Conservation (phyloP, 2,329 filamentous ascomycete species). For the Neoarthrinium moseri region DNA sequence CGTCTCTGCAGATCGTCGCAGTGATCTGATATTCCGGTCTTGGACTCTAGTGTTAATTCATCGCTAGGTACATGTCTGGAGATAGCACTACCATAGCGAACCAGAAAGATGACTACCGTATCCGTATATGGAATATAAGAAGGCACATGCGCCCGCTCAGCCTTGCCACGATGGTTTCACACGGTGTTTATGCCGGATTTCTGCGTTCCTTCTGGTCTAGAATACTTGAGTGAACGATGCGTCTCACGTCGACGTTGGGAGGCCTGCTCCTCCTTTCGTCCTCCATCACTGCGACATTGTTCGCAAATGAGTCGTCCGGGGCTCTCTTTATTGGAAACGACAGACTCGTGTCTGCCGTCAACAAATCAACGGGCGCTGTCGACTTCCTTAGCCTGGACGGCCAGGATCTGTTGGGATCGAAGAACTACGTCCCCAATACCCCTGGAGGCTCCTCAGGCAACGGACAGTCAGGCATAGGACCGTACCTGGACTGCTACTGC, state of each 20-base stretch:
- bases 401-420: conserved; percentile 43
- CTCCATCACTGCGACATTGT: conserved; percentile 13
- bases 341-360: conserved; percentile 33
- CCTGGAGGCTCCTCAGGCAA: conserved; percentile 31
- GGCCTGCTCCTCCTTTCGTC: not conserved
- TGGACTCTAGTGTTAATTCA: not conserved
- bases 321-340: conserved; percentile 35
- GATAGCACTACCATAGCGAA: no score
- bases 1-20: not conserved
- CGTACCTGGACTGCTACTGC: conserved; percentile 65
- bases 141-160: no score
- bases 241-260: not conserved
- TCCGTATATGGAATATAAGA: no score
- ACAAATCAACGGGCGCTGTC: conserved; percentile 35
- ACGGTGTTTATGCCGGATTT: no score
- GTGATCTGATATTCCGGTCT: not conserved
- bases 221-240: not conserved
- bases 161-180: no score
- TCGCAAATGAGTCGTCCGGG: conserved; percentile 32
- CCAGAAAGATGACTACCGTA: no score
- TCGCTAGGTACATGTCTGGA: no score
- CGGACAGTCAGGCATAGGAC: conserved; percentile 44
- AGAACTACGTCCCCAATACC: not conserved
- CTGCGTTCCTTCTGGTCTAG: not conserved
- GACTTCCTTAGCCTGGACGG: conserved; percentile 33